Conservation (phyloP, 495 filamentous ascomycete genomes). For the Ramalina intermedia region DNA sequence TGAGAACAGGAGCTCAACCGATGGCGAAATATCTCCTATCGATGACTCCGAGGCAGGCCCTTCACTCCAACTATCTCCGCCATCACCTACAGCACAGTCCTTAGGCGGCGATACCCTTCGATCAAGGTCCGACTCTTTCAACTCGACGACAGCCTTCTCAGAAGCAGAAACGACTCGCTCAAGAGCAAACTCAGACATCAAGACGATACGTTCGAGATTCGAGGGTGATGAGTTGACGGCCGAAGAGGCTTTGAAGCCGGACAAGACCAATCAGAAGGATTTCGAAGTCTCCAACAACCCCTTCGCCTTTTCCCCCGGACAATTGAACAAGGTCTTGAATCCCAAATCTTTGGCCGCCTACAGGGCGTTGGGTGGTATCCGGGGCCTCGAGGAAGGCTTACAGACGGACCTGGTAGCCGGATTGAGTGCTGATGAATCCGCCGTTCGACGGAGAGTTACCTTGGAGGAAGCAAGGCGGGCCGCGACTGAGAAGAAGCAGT, state of each 20-base stretch:
- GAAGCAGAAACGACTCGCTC: slow-evolving; percentile 28
- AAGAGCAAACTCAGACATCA: slow-evolving; percentile 28
- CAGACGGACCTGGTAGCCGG: slow-evolving; percentile 49
- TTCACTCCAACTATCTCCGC: slow-evolving; percentile 13
- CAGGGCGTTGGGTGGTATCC: slow-evolving; percentile 50
- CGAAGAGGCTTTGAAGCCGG: slow-evolving; percentile 48
- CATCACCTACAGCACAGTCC: slow-evolving; percentile 26
- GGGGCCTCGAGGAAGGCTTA: slow-evolving; percentile 52
- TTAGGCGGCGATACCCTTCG: slow-evolving; percentile 37
- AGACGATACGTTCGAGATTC: slow-evolving; percentile 17
- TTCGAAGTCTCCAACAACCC: slow-evolving; percentile 52
- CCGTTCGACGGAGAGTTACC: slow-evolving; percentile 38
- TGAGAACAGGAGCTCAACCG: background rate
- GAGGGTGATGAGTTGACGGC: slow-evolving; percentile 28
- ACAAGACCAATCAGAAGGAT: slow-evolving; percentile 47
- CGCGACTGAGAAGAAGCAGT: slow-evolving; percentile 9
- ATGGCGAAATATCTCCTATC: slow-evolving; percentile 7
- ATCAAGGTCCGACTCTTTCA: slow-evolving; percentile 33
- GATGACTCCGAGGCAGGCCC: slow-evolving; percentile 2
- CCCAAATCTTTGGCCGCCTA: slow-evolving; percentile 63
- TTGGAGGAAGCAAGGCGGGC: slow-evolving; percentile 43
- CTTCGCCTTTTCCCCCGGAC: slow-evolving; percentile 57
- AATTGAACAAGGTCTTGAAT: slow-evolving; percentile 60
- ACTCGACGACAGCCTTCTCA: slow-evolving; percentile 29
- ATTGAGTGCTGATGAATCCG: slow-evolving; percentile 50